Evolutionary conservation across 202 grass and related monocot species (phyloP).

Genomic region (Saccharum hybrid): DNA sequence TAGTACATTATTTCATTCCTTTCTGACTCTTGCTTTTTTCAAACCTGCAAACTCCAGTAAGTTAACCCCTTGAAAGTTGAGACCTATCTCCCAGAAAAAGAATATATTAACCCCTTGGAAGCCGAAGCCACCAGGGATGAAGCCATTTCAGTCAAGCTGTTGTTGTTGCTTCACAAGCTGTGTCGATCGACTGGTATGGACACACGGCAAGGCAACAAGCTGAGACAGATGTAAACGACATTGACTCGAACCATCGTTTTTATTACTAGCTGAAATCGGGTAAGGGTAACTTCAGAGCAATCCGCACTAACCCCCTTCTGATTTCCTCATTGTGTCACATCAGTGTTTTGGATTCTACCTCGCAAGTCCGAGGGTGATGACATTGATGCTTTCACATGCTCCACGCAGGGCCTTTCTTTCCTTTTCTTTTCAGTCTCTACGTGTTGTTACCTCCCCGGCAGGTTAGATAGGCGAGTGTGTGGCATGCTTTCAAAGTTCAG

Average conservation of each 20-base stretch:
- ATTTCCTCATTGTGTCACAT: slow-evolving; percentile 43
- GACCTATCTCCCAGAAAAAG: neutral
- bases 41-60: neutral
- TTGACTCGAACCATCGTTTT: slow-evolving; percentile 19
- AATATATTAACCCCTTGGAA: neutral
- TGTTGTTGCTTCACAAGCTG: slow-evolving; percentile 30
- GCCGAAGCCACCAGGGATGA: neutral
- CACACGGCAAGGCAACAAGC: slow-evolving; percentile 27
- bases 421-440: neutral
- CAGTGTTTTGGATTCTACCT: slow-evolving; percentile 45
- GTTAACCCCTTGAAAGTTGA: neutral
- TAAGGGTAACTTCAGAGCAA: slow-evolving; percentile 15
- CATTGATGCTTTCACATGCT: slow-evolving; percentile 55
- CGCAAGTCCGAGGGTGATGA: slow-evolving; percentile 47
- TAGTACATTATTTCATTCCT: neutral
- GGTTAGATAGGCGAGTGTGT: slow-evolving; percentile 12
- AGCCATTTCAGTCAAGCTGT: slow-evolving; percentile 20
- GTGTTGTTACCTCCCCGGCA: slow-evolving; percentile 34
- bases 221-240: slow-evolving; percentile 12
- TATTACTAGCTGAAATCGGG: slow-evolving; percentile 1
- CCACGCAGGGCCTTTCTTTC: slow-evolving; percentile 35
- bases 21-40: slow-evolving; percentile 1
- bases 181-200: slow-evolving; percentile 7
- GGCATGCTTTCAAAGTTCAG: slow-evolving; percentile 31
- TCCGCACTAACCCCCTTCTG: neutral